Evolutionary conservation across 2,329 filamentous ascomycete species (phyloP).

Genomic region (Epichloe glyceriae): DNA sequence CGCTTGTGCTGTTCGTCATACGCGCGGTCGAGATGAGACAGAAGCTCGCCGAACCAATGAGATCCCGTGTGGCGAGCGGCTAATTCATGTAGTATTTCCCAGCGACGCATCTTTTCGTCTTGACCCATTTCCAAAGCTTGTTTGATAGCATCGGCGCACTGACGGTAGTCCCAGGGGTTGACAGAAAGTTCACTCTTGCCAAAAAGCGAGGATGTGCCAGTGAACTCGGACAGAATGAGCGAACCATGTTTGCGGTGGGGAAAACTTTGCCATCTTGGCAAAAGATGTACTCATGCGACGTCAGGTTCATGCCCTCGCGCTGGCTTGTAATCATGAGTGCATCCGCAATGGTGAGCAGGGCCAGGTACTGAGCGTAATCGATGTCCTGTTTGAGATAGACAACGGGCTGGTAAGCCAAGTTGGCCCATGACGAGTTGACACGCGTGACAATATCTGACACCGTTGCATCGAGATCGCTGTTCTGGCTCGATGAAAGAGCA

Average conservation of each 20-base stretch:
- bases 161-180: conserved; percentile 90
- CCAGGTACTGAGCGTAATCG: conserved; percentile 84
- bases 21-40: conserved; percentile 55
- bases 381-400: conserved; percentile 95
- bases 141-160: conserved; percentile 77
- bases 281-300: conserved; percentile 84
- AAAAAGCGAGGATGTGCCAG: conserved; percentile 80
- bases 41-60: conserved; percentile 73
- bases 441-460: conserved; percentile 90
- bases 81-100: conserved; percentile 58
- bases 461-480: conserved; percentile 73
- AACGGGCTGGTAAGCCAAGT: conserved; percentile 79
- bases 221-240: conserved; percentile 88
- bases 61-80: conserved; percentile 73
- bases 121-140: conserved; percentile 67
- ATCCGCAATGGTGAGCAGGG: conserved; percentile 78
- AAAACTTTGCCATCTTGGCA: conserved; percentile 73
- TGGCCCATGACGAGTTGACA: conserved; percentile 85
- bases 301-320: conserved; percentile 94
- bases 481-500: conserved; percentile 78
- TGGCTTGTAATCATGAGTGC: conserved; percentile 89
- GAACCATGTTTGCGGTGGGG: conserved; percentile 69
- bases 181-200: conserved; percentile 68
- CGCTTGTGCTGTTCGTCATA: conserved; percentile 77
- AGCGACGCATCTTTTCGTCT: conserved; percentile 61